Evolutionary conservation across 2,329 filamentous ascomycete species (phyloP), one percentile per base, ranked within the genome.

Genomic region (Botrytis elliptica): DNA sequence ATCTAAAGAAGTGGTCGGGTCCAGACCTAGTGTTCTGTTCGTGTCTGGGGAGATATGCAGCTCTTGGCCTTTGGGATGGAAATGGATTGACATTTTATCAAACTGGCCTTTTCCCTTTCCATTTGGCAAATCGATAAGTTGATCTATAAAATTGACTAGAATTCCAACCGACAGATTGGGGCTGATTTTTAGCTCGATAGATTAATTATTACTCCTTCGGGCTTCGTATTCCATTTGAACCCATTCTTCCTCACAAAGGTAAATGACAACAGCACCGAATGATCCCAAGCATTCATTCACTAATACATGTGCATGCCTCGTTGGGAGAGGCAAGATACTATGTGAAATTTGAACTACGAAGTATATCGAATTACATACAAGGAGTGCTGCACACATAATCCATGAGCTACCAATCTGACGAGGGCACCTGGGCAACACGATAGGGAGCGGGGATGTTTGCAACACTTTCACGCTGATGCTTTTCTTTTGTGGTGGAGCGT

Each of bases 401-500:
- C 64, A 66, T 38, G 44, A 16, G 64, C 44, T n/a, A 16, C 29
- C 44, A 52, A 66, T 29, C 42, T 36, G 63, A 46, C 42, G 33
- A 63, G 68, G 25, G 55, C 68, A 64, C 40, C 36, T 63, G 59
- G 64, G 29, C 57, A 44, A 40, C 55, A 33, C n/a, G 44, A 40
- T 40, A 60, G 49, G 22, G 49, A 52, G 36, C 63, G 65, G 65
- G 38, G 55, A 64, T 70, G 36, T 49, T 69, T 62, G 52, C 67
- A 60, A 52, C 22, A 25, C 25, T 46, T 42, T 57, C 33, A 38
- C 55, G n/a, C 38, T 60, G n/a, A 62, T 40, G 40, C 59, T 25
- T 52, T 36, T 49, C 20, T 42, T 55, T 70, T 25, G n/a, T 44
- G 66, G 65, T 73, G 71, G 71, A 73, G 71, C 65, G 71, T 65